phyloP scores from a whole-genome alignment of 306 rosid genomes.

The Castanospermum australe region DNA sequence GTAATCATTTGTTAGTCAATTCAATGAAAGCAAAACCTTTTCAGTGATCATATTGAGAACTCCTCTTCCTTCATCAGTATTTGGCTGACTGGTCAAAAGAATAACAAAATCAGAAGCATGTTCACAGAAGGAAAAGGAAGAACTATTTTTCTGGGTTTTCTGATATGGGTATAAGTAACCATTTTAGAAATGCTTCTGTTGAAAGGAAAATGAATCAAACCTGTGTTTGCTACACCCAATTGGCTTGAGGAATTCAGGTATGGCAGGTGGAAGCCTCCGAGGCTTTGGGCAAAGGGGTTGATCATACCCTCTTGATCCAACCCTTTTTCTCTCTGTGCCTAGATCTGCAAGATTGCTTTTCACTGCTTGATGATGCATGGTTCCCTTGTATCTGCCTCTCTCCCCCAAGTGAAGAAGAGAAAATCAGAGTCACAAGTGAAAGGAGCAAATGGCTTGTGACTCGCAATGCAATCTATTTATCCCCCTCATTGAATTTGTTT shows the following conservation, averaged over 20 bases:
- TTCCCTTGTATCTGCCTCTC: not conserved
- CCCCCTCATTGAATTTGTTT: conserved; percentile 28
- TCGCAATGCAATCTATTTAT: conserved; percentile 39
- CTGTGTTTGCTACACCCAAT: conserved; percentile 57
- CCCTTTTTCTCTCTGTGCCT: conserved; percentile 36
- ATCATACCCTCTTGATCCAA: conserved; percentile 32
- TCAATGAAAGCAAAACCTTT: conserved; percentile 47
- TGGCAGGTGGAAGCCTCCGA: conserved; percentile 44
- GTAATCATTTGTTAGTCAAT: not conserved
- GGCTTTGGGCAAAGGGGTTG: conserved; percentile 86
- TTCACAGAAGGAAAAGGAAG: not conserved
- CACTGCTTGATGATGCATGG: conserved; percentile 62
- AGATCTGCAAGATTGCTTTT: conserved; percentile 61
- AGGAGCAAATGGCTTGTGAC: conserved; percentile 39
- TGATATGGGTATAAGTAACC: not conserved
- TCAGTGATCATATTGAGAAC: conserved; percentile 60
- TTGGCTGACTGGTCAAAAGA: conserved; percentile 45
- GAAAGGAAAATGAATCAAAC: conserved; percentile 27
- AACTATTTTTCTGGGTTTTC: not conserved
- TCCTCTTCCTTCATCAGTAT: conserved; percentile 37
- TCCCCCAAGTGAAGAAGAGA: conserved; percentile 14
- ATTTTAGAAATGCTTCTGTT: not conserved
- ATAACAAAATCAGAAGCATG: conserved; percentile 1
- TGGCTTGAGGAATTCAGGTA: conserved; percentile 75
- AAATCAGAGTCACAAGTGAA: conserved; percentile 36